Conservation (phyloP, 495 filamentous ascomycete genomes). For the Baudoinia panamericana region DNA sequence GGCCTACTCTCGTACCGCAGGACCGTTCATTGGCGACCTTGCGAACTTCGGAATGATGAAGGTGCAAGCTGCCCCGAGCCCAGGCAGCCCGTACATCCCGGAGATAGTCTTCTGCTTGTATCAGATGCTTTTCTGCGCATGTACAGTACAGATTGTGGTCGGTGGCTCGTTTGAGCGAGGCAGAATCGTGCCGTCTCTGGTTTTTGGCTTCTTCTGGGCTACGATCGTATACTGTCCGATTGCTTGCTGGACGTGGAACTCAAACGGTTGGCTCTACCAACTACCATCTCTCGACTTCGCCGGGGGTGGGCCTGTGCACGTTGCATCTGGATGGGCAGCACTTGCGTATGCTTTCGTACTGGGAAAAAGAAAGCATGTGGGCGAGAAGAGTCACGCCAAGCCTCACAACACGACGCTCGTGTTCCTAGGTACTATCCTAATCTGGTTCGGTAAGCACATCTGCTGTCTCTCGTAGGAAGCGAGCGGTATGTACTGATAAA, state of each 20-base stretch:
- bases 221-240: constrained; percentile 48
- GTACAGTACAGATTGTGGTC: constrained; percentile 40
- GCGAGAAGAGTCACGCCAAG: constrained; percentile 34
- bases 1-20: constrained; percentile 38
- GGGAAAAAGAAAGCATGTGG: constrained; percentile 38
- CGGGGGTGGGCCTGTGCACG: constrained; percentile 44
- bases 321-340: constrained; percentile 41
- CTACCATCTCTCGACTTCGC: constrained; percentile 44
- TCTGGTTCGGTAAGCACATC: constrained; percentile 43
- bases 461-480: too few relatives aligned
- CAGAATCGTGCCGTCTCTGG: constrained; percentile 40
- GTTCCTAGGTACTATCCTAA: constrained; percentile 44
- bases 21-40: constrained; percentile 42
- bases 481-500: too few relatives aligned
- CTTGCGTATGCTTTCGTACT: constrained; percentile 45
- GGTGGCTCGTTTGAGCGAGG: constrained; percentile 45
- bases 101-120: constrained; percentile 47
- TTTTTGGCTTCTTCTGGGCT: constrained; percentile 47
- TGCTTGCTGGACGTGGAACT: constrained; percentile 50
- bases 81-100: constrained; percentile 33
- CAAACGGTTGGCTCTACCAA: constrained; percentile 44
- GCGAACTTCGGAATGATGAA: constrained; percentile 42
- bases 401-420: constrained; percentile 45
- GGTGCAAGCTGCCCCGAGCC: constrained; percentile 38
- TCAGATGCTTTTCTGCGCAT: constrained; percentile 45